Evolutionary conservation across 1,139 yeast genomes (phyloP), one percentile per base, ranked within the genome.

Genomic region (Pichia sp.): DNA sequence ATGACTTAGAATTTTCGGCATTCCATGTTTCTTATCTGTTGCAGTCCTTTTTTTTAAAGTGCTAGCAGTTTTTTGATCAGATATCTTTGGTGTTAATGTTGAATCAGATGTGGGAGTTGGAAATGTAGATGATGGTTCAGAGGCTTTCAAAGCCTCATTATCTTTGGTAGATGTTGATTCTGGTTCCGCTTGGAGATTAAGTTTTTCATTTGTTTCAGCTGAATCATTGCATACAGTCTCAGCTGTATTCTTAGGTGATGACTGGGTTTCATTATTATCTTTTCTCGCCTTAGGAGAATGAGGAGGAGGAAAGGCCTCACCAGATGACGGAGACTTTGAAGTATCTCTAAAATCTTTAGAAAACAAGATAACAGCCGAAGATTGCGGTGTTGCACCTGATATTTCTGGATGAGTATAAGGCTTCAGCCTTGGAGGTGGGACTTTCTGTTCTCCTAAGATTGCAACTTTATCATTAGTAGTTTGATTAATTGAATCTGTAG

Each of bases 1-100:
- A 51, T 89, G 87, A 0, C 97, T 96, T 32, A 78, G 61, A 8
- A 78, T 81, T 49, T 74, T 72, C 30, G 75, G 75, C 11, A 74
- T 68, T 3, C 77, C 67, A 9, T 65, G 57, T 34, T 55, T 54
- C 48, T 43, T 53, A 28, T 30, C 45, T 39, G 43, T 26, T 25
- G 25, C 1, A 18, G 18, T 18, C 18, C 18, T 18, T 18, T 18
- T 18, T 18, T 18, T 18, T 18, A 18, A 18, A 18, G 18, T 18
- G 18, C 18, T 18, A 18, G 18, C 25, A 10, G 36, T 26, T 3
- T 7, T 28, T 30, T 39, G 8, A 25, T 37, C 43, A 11, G 44
- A 9, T 3, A 40, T 27, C n/a, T 37, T 36, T 8, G 53, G 46
- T 8, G 48, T 47, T 7, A 34, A 11, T 4, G 49, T 45, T 4